Conservation (phyloP, 2,329 filamentous ascomycete species). For the Diaporthe aspalathi region DNA sequence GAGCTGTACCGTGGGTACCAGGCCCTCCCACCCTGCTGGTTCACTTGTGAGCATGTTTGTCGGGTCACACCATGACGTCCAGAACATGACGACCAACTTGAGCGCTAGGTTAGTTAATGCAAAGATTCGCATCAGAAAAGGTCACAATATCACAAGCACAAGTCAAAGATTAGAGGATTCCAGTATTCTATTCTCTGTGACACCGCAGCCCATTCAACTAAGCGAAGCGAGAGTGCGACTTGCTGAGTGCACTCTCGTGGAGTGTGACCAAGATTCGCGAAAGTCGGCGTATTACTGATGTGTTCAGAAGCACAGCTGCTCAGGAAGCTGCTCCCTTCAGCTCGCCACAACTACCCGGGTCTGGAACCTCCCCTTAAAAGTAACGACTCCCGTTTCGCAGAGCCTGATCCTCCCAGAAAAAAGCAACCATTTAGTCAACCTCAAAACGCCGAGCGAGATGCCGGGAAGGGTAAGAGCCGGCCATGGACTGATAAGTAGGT, state of each 20-base stretch:
- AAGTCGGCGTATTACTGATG: not conserved
- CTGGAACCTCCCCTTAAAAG: not conserved
- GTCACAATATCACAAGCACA: not conserved
- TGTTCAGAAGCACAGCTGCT: not conserved
- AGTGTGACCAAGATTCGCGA: not conserved
- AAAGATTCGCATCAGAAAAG: not conserved
- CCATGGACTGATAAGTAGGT: constrained; percentile 8
- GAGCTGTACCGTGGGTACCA: not conserved
- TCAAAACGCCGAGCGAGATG: constrained; percentile 38
- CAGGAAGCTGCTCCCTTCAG: not conserved
- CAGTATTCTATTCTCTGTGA: constrained; percentile 7
- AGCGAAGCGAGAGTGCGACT: not conserved
- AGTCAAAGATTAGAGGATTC: not conserved
- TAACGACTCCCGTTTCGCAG: not conserved
- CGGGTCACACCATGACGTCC: not conserved
- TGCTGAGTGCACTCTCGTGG: too few species aligned
- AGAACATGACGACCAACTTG: not conserved
- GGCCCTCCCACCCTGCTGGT: too few species aligned
- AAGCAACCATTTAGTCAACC: constrained; percentile 30
- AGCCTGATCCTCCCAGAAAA: not conserved
- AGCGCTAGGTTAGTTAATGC: too few species aligned
- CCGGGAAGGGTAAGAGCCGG: constrained; percentile 30
- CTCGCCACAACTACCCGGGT: not conserved
- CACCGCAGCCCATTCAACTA: not conserved
- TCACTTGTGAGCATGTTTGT: too few species aligned